Evolutionary conservation across 2,329 filamentous ascomycete species (phyloP).

Genomic region (Trichophyton mentagrophytes): DNA sequence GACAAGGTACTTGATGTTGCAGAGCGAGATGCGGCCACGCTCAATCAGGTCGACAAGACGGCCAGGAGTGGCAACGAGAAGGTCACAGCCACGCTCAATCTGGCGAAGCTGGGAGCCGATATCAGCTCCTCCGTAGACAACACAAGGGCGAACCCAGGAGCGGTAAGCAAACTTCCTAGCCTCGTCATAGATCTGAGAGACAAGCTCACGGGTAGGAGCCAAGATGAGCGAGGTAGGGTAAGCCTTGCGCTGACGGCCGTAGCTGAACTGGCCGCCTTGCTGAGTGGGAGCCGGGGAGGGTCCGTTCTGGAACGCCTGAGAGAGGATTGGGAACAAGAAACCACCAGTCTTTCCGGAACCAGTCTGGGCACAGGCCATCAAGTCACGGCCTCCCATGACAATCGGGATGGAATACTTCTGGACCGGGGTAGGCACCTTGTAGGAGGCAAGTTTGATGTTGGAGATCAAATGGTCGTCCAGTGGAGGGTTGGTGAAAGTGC

Average conservation of each 20-base stretch:
- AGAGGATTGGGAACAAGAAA: constrained; percentile 97
- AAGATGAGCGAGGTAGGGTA: constrained; percentile 93
- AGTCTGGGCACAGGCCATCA: constrained; percentile 99
- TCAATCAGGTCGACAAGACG: constrained; percentile 97
- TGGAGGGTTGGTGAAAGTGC: constrained; percentile 83
- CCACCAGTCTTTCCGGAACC: constrained; percentile 99
- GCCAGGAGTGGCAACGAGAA: constrained; percentile 91
- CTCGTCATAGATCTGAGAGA: constrained; percentile 97
- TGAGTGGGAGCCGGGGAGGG: constrained; percentile 56
- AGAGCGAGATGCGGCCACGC: constrained; percentile 91
- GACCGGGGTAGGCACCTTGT: constrained; percentile 91
- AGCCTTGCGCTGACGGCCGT: constrained; percentile 90
- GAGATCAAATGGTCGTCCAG: constrained; percentile 82
- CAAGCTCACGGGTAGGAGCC: constrained; percentile 92
- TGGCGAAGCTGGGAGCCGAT: constrained; percentile 96
- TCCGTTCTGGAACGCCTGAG: constrained; percentile 87
- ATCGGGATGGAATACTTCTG: constrained; percentile 99
- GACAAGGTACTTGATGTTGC: constrained; percentile 98
- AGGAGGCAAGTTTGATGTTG: constrained; percentile 90
- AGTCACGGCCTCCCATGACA: constrained; percentile 90
- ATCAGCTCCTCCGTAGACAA: constrained; percentile 97
- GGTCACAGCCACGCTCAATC: constrained; percentile 94
- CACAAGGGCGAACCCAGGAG: constrained; percentile 95
- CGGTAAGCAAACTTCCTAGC: constrained; percentile 96
- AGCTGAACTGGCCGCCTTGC: constrained; percentile 51